Conservation (phyloP, 169 alveolate species). For the Theileria parva region DNA sequence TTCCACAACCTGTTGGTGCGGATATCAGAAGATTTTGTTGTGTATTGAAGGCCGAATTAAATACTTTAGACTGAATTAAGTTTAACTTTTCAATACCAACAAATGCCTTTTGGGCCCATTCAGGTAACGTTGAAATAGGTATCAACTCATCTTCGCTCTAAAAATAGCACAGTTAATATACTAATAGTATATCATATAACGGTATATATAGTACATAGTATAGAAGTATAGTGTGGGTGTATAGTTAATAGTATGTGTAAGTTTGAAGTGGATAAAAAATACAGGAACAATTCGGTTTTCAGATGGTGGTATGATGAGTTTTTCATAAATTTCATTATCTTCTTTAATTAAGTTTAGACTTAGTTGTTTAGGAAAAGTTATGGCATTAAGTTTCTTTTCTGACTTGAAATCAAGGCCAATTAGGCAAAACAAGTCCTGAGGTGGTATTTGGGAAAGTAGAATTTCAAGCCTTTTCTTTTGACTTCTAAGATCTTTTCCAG, state of each 20-base stretch:
- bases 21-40: constrained; percentile 92
- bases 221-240: too few species aligned
- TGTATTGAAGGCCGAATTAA: constrained; percentile 86
- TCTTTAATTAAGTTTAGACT: constrained; percentile 42
- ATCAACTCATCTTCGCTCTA: constrained; percentile 52
- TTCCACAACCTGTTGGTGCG: constrained; percentile 99
- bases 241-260: too few species aligned
- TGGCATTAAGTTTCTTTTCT: neutral
- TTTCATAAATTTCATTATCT: constrained; percentile 40
- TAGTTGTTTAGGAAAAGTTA: neutral
- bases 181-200: neutral
- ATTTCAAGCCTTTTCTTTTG: constrained; percentile 19
- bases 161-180: too few species aligned
- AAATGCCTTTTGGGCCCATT: constrained; percentile 85
- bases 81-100: constrained; percentile 76
- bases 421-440: constrained; percentile 36
- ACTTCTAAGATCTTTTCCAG: constrained; percentile 37
- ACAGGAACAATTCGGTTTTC: constrained; percentile 36
- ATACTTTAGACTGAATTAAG: constrained; percentile 88
- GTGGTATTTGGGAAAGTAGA: constrained; percentile 24
- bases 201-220: neutral
- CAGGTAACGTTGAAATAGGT: constrained; percentile 74
- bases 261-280: neutral
- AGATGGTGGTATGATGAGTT: constrained; percentile 26
- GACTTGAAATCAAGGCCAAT: neutral